Evolutionary conservation across 2,329 filamentous ascomycete genomes (phyloP).

Genomic region (Botryotinia calthae): DNA sequence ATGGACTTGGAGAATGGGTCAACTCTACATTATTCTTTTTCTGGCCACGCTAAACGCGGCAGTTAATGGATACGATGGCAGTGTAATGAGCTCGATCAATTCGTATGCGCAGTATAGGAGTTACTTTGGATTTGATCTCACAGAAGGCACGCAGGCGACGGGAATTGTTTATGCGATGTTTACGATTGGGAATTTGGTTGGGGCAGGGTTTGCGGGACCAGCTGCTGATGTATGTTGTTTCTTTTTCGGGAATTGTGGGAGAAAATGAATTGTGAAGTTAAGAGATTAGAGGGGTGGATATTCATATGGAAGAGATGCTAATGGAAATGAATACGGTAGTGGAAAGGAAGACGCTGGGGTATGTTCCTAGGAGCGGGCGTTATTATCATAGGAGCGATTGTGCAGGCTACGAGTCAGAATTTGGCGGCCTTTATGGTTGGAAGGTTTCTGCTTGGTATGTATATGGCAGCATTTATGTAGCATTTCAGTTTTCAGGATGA

Average conservation of each 20-base stretch:
- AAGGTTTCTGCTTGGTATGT: slow-evolving; percentile 58
- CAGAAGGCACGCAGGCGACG: slow-evolving; percentile 24
- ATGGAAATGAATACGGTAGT: not conserved
- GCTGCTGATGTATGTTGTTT: slow-evolving; percentile 17
- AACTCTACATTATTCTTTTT: slow-evolving; percentile 25
- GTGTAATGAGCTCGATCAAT: slow-evolving; percentile 50
- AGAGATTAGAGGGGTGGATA: too few species aligned
- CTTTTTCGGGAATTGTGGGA: not conserved
- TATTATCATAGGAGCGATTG: slow-evolving; percentile 24
- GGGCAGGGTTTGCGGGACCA: slow-evolving; percentile 5
- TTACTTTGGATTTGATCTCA: slow-evolving; percentile 25
- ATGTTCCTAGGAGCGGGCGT: slow-evolving; percentile 28
- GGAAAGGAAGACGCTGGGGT: slow-evolving; percentile 22
- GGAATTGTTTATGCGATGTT: slow-evolving; percentile 27
- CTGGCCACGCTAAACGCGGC: slow-evolving; percentile 28
- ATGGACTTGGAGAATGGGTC: slow-evolving; percentile 11
- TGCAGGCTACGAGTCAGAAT: slow-evolving; percentile 33
- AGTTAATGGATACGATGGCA: slow-evolving; percentile 49
- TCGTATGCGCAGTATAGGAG: slow-evolving; percentile 44
- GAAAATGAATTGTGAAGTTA: rapidly evolving
- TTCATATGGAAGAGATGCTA: not conserved
- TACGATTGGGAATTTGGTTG: slow-evolving; percentile 20
- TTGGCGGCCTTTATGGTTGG: slow-evolving; percentile 46
- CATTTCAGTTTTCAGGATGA: rapidly evolving
- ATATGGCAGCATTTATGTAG: slow-evolving; percentile 33